Evolutionary conservation across 2,329 filamentous ascomycete species (phyloP), one percentile per base, ranked within the genome.

Genomic region (Fusarium sp.): DNA sequence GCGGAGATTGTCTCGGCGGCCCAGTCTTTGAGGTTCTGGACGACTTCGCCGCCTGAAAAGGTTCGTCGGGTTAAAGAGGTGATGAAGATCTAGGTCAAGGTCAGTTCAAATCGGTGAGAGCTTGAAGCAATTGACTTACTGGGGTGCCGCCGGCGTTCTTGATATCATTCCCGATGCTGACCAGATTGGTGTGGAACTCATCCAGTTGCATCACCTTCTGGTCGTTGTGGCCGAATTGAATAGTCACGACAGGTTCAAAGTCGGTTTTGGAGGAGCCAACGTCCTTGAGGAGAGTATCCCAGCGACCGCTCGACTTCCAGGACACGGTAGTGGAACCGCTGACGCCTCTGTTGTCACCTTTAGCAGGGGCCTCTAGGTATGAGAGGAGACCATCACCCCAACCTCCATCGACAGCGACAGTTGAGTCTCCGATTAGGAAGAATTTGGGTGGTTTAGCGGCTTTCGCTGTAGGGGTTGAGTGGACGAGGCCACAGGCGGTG

Each of bases 21-120:
- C 59, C 61, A 64, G 1, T 64, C 61, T 8, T 64, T 65, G 11
- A 64, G 39, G 4, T 64, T 58, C 2, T 64, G 30, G 2, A 65
- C 26, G 1, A 65, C 61, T 7, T 50, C n/a, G 0, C 61, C 61
- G 0, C 37, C 46, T 3, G 37, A 25, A 0, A 64, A 64, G 0
- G 61, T 64, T 2, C 61, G 51, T 2, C 61, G 59, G 0, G 61
- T 64, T 0, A 64, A 48, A 0, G 61, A 58, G 0, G 59, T 64
- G 10, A 64, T 51, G 2, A 64, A 64, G 4, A 64, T 64, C 61
- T 64, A 3, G 1, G 7, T 0, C 2, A 3, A 2, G 2, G 2
- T 4, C 0, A 3, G 2, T 7, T 30, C 2, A 3, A 6, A 2
- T 13, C 28, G 12, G 2, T 13, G 28, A 7, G 2, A 30, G 12